Percentiles rank a stretch among this genome's conserved stretches.
Conservation (phyloP, 257 asterid genomes). For the Mitragyna speciosa region DNA sequence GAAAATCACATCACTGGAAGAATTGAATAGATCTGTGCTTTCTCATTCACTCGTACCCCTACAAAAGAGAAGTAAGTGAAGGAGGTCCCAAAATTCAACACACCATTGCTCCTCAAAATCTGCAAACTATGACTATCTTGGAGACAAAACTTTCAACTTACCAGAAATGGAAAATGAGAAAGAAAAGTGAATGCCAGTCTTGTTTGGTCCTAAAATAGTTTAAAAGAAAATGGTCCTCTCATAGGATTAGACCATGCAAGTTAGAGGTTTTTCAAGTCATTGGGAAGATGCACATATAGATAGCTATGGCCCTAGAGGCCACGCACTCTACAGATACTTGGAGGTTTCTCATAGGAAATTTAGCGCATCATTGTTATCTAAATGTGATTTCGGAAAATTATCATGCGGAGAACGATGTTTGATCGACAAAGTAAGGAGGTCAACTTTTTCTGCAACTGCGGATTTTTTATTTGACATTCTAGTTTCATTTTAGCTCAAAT, state of each 20-base stretch:
- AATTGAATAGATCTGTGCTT: constrained; percentile 33
- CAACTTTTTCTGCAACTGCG: too few species aligned
- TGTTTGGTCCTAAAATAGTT: constrained; percentile 52
- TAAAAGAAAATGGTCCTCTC: constrained; percentile 48
- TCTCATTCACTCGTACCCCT: constrained; percentile 37
- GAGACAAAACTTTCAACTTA: constrained; percentile 49
- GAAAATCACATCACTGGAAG: constrained; percentile 40
- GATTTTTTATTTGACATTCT: too few species aligned
- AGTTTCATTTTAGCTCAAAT: too few species aligned
- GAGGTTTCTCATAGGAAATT: background rate
- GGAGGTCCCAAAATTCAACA: constrained; percentile 45
- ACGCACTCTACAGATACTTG: background rate
- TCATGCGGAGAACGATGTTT: too few species aligned
- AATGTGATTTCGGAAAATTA: too few species aligned
- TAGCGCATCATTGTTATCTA: background rate
- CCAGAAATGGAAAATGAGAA: constrained; percentile 38
- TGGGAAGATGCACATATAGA: constrained; percentile 36
- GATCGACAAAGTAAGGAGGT: too few species aligned
- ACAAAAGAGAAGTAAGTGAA: constrained; percentile 46
- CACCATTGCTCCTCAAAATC: constrained; percentile 56
- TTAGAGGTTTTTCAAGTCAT: constrained; percentile 29
- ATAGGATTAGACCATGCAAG: constrained; percentile 54
- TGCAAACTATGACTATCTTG: constrained; percentile 48
- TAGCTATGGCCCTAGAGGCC: background rate
- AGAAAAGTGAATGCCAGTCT: constrained; percentile 37